Evolutionary conservation across 345 rosid species (phyloP).

Genomic region (Brassica napus): Da-Ae NC_063440.1:26224501-26225000

Average conservation of each 20-base stretch:
- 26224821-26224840: background rate
- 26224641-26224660: background rate
- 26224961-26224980: no score
- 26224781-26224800: no score
- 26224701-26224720: background rate
- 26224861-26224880: no score
- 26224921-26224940: background rate
- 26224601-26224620: no score
- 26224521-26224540: no score
- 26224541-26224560: no score
- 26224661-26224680: background rate
- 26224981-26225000: no score
- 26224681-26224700: background rate
- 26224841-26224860: background rate
- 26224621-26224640: background rate
- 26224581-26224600: no score
- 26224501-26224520: no score
- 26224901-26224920: background rate
- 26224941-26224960: background rate
- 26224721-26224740: background rate
- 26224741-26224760: background rate
- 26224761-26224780: no score
- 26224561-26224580: no score
- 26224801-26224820: no score
- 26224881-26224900: background rate